Base-by-base conservation (phyloP, 805 yeast species). In the Groenewaldozyma salmanticensis region DNA sequence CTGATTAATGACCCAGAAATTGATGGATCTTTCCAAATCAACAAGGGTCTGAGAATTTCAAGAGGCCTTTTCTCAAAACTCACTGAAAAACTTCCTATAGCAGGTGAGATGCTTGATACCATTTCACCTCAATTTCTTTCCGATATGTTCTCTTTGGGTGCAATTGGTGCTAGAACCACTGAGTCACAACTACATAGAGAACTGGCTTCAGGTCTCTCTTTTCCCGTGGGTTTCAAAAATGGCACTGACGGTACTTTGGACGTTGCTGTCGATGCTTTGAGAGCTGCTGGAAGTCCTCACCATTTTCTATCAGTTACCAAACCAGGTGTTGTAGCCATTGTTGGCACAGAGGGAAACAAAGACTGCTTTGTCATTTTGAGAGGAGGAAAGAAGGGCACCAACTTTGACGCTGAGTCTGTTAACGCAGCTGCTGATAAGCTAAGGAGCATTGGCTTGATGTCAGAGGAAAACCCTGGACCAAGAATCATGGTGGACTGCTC, bases 81-180 rank as follows among this genome's bases (percentile, higher is more conserved):
- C 56, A 92, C 96, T 6, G 77, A 79, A 55, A 71, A 73, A 58
- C 69, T 92, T 40, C 97, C 97, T 36, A 88, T 90, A 61, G 97
- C 95, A 21, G 85, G 94, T 46, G 98, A 90, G 67, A 90, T 90
- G 96, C 75, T 90, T 59, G 98, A 90, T 64, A 90, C 97, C 21
- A 90, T 92, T 48, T 86, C 96, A 13, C 98, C 98, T 1, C 96
- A 90, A 70, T 90, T 82, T 67, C 72, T 90, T 55, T 77, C 92
- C 38, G 98, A 90, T 63, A 75, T 90, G 52, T 81, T 90, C 73
- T 83, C 95, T 20, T 76, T 92, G 40, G 98, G 98, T 57, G 98
- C 98, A 37, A 88, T 90, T 61, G 98, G 98, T 56, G 98, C 98
- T 31, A 81, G 98, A 72, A 90, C 98, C 35, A 90, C 98, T 31